Evolutionary conservation across 345 rosid species (phyloP), one percentile per base, ranked within the genome.

Genomic region (Arabis hirsuta): DNA sequence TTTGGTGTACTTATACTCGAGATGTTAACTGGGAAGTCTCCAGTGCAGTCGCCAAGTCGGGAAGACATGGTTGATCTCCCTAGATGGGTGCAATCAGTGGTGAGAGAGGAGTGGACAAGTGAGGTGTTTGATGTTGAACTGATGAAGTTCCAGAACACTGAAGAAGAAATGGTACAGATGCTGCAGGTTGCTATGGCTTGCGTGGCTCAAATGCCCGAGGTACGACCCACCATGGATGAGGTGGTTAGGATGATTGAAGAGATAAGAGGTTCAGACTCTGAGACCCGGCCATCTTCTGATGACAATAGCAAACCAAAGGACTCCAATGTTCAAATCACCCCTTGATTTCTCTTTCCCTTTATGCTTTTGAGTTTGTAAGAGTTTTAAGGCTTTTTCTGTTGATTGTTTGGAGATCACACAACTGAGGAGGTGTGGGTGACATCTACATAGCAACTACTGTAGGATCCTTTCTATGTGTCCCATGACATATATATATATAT

Each of bases 21-120:
- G 76, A 83, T 93, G 90, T 79, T 90, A 73, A 90, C 96, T 0
- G 97, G 93, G 47, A 86, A 80, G 80, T 85, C 90, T 65, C 92
- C 91, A 4, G 75, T 86, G 32, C 86, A 85, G 77, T 88, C 94
- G 3, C 90, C 89, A 19, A 80, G 82, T 6, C 87, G 87, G 5
- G 88, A 87, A 14, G 96, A 87, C 78, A 82, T 81, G 87, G 87
- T 80, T 38, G 97, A 90, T 69, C 96, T 90, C 5, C 98, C 97
- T 0, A 81, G 87, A 65, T 90, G 96, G 98, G 98, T 93, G 4
- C 96, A 88, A 67, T 90, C 96, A 1, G 93, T 92, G n/a, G 91
- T 90, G n/a, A 82, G 90, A 71, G 96, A 92, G 73, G 96, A 85
- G 62, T 84, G 93, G 96, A 90, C 96, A 38, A 90, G 96, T 12